Conservation (phyloP, 1,139 yeast genomes). For the Candida smagusa region DNA sequence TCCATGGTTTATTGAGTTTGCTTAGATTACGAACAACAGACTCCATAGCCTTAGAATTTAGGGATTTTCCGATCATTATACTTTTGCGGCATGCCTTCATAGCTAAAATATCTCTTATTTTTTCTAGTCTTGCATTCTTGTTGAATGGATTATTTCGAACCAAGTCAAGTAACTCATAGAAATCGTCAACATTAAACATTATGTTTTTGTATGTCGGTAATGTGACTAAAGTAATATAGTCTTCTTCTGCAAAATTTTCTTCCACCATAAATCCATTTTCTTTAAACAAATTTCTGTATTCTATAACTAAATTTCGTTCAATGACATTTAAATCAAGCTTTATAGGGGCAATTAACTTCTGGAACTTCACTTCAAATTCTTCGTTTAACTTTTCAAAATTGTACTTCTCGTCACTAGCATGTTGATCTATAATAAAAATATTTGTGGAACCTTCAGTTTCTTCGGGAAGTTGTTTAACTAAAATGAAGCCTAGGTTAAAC, state of each 20-base stretch:
- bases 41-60: conserved; percentile 58
- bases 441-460: conserved; percentile 31
- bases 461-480: conserved; percentile 46
- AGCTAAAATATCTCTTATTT: conserved; percentile 80
- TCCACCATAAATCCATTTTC: conserved; percentile 73
- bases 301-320: conserved; percentile 71
- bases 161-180: conserved; percentile 69
- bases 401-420: conserved; percentile 93
- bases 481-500: conserved; percentile 85
- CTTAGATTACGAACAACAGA: conserved; percentile 67
- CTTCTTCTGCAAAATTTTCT: conserved; percentile 43
- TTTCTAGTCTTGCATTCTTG: conserved; percentile 61
- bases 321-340: conserved; percentile 64
- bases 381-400: conserved; percentile 73
- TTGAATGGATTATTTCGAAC: conserved; percentile 35
- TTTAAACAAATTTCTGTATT: conserved; percentile 53
- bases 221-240: conserved; percentile 52
- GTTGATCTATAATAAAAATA: conserved; percentile 89
- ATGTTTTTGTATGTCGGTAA: conserved; percentile 74
- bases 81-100: conserved; percentile 93
- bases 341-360: conserved; percentile 68
- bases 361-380: conserved; percentile 51
- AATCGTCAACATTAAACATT: conserved; percentile 63
- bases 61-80: conserved; percentile 85
- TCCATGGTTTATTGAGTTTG: conserved; percentile 88